Percentiles rank a stretch among this genome's conserved stretches.
Evolutionary conservation across 2,329 filamentous ascomycete genomes (phyloP).

Genomic region (Aspergillus sp.): DNA sequence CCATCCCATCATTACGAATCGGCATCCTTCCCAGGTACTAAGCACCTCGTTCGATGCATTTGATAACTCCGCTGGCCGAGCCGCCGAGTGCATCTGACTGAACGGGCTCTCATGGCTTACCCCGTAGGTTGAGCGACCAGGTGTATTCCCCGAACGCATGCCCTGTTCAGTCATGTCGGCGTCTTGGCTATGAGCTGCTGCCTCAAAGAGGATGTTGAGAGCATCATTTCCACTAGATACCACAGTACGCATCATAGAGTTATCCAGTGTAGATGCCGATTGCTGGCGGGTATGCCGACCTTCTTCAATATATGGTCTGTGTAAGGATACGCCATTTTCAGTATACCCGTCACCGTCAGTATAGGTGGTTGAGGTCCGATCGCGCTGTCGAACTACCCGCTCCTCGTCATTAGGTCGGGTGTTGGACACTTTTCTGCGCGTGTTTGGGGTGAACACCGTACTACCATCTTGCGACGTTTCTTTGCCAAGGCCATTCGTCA

Average conservation of each 20-base stretch:
- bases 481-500: background rate
- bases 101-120: conserved; percentile 14
- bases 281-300: conserved; percentile 20
- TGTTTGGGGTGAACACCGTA: background rate
- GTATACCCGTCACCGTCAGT: background rate
- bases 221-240: conserved; percentile 57
- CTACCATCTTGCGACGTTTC: conserved; percentile 15
- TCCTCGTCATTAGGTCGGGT: conserved; percentile 1
- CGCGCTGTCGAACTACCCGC: background rate
- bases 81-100: conserved; percentile 20
- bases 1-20: conserved; percentile 58
- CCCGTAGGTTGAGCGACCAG: conserved; percentile 16
- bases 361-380: conserved; percentile 3
- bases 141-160: conserved; percentile 20
- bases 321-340: conserved; percentile 1
- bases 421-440: conserved; percentile 11
- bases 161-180: conserved; percentile 32
- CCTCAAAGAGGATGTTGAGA: conserved; percentile 54
- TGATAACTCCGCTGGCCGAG: conserved; percentile 30
- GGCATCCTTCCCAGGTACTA: conserved; percentile 49
- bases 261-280: conserved; percentile 33
- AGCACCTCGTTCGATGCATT: conserved; percentile 37
- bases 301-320: conserved; percentile 7
- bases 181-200: conserved; percentile 45
- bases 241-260: conserved; percentile 45